Percentiles rank a stretch among this genome's conserved stretches.
Conservation (phyloP, 352 stramenopile species). For the Globisporangium viniferum region DNA sequence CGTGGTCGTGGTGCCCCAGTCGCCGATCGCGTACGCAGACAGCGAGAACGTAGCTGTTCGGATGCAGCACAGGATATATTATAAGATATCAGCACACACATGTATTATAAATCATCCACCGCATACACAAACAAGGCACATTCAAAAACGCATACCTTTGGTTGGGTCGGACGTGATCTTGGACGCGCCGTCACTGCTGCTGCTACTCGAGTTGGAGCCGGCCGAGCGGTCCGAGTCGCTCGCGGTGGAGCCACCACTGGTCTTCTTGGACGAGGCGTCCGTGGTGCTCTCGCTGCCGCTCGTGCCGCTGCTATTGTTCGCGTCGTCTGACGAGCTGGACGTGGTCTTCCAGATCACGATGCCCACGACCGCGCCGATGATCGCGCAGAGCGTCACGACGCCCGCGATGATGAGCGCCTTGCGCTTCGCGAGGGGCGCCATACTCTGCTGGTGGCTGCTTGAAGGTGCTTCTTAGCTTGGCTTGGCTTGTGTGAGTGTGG, state of each 20-base stretch:
- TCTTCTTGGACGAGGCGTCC: slow-evolving; percentile 9
- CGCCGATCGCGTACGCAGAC: slow-evolving; percentile 62
- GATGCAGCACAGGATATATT: background rate
- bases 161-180: slow-evolving; percentile 53
- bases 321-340: slow-evolving; percentile 23
- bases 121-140: background rate
- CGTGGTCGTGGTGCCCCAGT: slow-evolving; percentile 65
- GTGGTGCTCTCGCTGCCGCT: slow-evolving; percentile 13
- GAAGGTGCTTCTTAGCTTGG: background rate
- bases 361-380: slow-evolving; percentile 43
- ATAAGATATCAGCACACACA: background rate
- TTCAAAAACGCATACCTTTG: slow-evolving; percentile 19
- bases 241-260: background rate
- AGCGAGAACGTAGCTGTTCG: slow-evolving; percentile 44
- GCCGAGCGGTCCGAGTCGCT: slow-evolving; percentile 21
- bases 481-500: background rate
- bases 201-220: slow-evolving; percentile 16
- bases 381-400: slow-evolving; percentile 40
- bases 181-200: slow-evolving; percentile 22
- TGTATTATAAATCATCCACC: background rate
- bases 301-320: slow-evolving; percentile 16
- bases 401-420: slow-evolving; percentile 37
- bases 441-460: slow-evolving; percentile 9
- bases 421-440: slow-evolving; percentile 22
- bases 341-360: slow-evolving; percentile 40